These are phyloP conservation scores for Thermothelomyces thermophilus DNA, from an alignment of 2,329 filamentous ascomycete species.

Conservation along the genomic window DNA sequence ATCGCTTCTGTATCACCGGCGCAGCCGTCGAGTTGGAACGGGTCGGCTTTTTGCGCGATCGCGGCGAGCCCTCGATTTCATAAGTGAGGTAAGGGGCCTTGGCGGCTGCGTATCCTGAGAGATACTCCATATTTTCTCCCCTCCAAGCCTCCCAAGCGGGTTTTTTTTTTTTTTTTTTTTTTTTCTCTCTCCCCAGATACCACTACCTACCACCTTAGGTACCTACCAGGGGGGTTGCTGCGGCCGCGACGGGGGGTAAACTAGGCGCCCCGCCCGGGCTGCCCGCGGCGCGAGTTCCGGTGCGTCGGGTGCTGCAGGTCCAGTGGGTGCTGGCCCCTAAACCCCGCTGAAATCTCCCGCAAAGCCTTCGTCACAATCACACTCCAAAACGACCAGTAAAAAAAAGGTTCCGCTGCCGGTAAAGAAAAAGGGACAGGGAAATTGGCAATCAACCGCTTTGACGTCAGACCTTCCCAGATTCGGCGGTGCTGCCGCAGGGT, in stretches of 20 bases:
- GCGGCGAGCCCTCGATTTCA: slow-evolving; percentile 23
- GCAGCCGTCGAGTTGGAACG: slow-evolving; percentile 27
- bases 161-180: slow-evolving; percentile 8
- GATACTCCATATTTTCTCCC: slow-evolving; percentile 25
- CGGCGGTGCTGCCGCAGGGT: not conserved
- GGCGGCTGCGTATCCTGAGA: slow-evolving; percentile 26
- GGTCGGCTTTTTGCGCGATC: slow-evolving; percentile 19
- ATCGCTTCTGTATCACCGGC: slow-evolving; percentile 19
- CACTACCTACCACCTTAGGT: not conserved
- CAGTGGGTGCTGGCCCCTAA: slow-evolving; percentile 7
- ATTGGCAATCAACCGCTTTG: not conserved
- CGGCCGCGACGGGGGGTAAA: slow-evolving; percentile 7
- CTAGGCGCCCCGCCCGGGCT: slow-evolving; percentile 8
- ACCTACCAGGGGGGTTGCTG: not conserved
- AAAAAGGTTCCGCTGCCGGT: not conserved
- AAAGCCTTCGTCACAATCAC: not conserved
- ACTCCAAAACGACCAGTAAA: too few relatives aligned
- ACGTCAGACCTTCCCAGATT: not conserved
- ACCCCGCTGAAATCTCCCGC: not conserved
- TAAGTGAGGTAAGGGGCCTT: slow-evolving; percentile 26
- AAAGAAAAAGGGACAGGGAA: not conserved
- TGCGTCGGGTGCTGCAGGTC: slow-evolving; percentile 11
- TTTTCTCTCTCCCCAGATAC: slow-evolving; percentile 4
- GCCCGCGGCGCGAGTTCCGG: slow-evolving; percentile 13
- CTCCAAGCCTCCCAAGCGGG: slow-evolving; percentile 5